phyloP scores from a whole-genome alignment of 1,139 yeast genomes.

The Suhomyces guaymorum region DNA sequence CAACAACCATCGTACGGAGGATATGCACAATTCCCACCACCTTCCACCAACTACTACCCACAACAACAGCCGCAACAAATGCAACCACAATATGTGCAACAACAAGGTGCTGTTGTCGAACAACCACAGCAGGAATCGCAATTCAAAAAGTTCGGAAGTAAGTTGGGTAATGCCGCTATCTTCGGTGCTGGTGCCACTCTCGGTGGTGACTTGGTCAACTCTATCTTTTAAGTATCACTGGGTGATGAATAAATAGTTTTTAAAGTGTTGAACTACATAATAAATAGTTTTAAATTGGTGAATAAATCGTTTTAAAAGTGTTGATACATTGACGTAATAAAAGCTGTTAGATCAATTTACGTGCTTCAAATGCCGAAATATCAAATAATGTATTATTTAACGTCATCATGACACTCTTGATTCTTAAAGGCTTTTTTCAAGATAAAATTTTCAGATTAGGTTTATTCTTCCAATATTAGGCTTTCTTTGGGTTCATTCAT shows the following conservation, averaged over 20 bases:
- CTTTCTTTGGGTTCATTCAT: not conserved
- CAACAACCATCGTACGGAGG: slow-evolving; percentile 41
- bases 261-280: no score
- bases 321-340: no score
- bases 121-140: slow-evolving; percentile 26
- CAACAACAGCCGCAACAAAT: slow-evolving; percentile 27
- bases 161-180: slow-evolving; percentile 88
- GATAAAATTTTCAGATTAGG: no score
- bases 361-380: no score
- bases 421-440: no score
- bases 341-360: no score
- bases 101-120: slow-evolving; percentile 4
- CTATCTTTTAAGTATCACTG: slow-evolving; percentile 57
- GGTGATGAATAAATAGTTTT: not conserved
- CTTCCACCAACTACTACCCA: slow-evolving; percentile 43
- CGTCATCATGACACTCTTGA: no score
- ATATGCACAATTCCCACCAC: slow-evolving; percentile 55
- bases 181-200: slow-evolving; percentile 98
- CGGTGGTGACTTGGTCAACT: slow-evolving; percentile 84
- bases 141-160: slow-evolving; percentile 72
- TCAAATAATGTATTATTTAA: no score
- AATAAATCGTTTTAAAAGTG: no score
- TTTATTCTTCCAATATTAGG: not conserved
- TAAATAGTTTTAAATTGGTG: no score
- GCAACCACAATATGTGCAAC: slow-evolving; percentile 11